Percentiles rank a stretch among this genome's conserved stretches.
Evolutionary conservation across 495 filamentous ascomycete genomes (phyloP).

Genomic region (Xylaria intraflava): DNA sequence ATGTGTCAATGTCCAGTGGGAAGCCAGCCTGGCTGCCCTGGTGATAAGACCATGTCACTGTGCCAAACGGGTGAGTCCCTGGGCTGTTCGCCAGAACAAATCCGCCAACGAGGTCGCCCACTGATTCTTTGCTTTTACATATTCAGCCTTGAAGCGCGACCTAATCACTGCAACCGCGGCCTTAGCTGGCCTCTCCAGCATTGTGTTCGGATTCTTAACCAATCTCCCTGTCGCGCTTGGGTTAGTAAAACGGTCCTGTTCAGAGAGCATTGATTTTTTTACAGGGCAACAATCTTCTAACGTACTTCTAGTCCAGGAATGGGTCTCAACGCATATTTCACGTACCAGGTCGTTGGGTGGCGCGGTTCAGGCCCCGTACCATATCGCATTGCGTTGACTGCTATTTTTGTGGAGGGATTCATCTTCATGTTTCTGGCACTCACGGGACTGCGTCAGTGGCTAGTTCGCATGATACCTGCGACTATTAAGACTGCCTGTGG

Average conservation of each 20-base stretch:
- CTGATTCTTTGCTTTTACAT: constrained; percentile 13
- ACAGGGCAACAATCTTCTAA: constrained; percentile 12
- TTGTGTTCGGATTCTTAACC: constrained; percentile 47
- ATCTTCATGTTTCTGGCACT: constrained; percentile 58
- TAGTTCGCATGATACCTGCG: constrained; percentile 68
- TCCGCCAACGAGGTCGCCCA: neutral
- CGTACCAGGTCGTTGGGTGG: constrained; percentile 75
- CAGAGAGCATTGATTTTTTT: neutral
- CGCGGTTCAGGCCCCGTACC: constrained; percentile 62
- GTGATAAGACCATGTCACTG: constrained; percentile 49
- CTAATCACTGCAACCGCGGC: constrained; percentile 73
- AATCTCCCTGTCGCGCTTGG: constrained; percentile 50
- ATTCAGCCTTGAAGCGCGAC: constrained; percentile 59
- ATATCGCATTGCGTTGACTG: constrained; percentile 67
- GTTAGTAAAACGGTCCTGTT: constrained; percentile 31
- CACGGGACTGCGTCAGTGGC: constrained; percentile 76
- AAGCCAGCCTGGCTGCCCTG: constrained; percentile 43
- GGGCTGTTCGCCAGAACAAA: neutral
- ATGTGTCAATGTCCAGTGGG: constrained; percentile 58
- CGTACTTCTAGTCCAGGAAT: constrained; percentile 57
- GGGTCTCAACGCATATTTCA: constrained; percentile 79
- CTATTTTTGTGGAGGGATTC: constrained; percentile 75
- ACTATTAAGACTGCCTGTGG: constrained; percentile 78
- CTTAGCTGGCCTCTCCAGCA: constrained; percentile 50
- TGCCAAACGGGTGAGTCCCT: constrained; percentile 40